Evolutionary conservation across 257 asterid species (phyloP).

Genomic region (Przewalskia tangutica): DNA sequence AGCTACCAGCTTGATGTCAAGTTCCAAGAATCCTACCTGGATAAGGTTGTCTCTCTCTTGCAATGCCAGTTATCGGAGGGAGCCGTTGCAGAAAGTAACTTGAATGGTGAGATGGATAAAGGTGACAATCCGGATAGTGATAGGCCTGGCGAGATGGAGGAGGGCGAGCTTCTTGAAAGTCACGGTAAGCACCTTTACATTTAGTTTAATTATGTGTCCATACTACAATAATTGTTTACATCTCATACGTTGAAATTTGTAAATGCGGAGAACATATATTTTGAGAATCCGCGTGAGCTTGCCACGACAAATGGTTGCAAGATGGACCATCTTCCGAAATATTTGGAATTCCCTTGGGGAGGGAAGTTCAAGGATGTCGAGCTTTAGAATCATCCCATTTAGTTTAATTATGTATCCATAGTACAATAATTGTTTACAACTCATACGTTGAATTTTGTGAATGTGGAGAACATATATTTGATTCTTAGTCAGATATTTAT

Average conservation of each 20-base stretch:
- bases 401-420: background rate
- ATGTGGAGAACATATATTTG: background rate
- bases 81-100: constrained; percentile 51
- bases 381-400: background rate
- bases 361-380: background rate
- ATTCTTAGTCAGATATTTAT: background rate
- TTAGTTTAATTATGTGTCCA: background rate
- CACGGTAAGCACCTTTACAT: constrained; percentile 39
- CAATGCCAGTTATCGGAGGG: constrained; percentile 92
- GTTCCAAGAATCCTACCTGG: constrained; percentile 90
- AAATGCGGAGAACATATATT: background rate
- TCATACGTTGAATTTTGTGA: background rate
- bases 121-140: constrained; percentile 22
- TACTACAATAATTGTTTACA: background rate
- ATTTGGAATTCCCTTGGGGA: background rate
- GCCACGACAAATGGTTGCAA: background rate
- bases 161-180: constrained; percentile 84
- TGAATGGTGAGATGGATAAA: constrained; percentile 23
- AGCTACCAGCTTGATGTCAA: constrained; percentile 92
- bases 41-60: constrained; percentile 77
- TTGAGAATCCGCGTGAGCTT: background rate
- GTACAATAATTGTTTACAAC: background rate
- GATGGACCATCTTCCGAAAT: background rate
- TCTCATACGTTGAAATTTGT: background rate
- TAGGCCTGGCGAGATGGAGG: constrained; percentile 73